Percentiles rank a stretch among this genome's conserved stretches.
phyloP scores from a whole-genome alignment of 768 basidiomycete species.

The Pleurotus pulmonarius region DNA sequence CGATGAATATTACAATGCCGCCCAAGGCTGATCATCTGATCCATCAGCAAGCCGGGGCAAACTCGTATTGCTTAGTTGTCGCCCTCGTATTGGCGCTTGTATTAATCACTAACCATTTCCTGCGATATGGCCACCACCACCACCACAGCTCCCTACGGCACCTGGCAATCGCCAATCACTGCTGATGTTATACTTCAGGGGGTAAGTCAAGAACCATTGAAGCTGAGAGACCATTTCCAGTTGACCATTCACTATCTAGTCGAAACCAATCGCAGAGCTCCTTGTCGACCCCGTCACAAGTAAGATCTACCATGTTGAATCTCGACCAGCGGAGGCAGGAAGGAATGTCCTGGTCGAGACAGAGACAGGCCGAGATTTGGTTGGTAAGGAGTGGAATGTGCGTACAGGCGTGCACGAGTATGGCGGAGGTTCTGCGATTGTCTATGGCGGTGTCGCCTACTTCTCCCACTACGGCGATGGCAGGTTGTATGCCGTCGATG shows the following conservation, averaged over 20 bases:
- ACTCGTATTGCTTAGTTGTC: too few relatives aligned
- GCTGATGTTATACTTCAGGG: slow-evolving; percentile 41
- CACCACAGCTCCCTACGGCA: slow-evolving; percentile 46
- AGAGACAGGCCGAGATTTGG: slow-evolving; percentile 34
- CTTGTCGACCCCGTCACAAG: slow-evolving; percentile 10
- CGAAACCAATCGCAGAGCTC: slow-evolving; percentile 10
- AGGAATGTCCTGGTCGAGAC: slow-evolving; percentile 43
- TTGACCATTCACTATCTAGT: slow-evolving; percentile 14
- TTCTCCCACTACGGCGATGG: slow-evolving; percentile 57
- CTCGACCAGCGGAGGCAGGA: slow-evolving; percentile 12
- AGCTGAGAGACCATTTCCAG: slow-evolving; percentile 14
- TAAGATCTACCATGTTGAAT: slow-evolving; percentile 12
- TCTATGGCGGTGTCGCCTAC: slow-evolving; percentile 45
- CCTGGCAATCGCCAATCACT: slow-evolving; percentile 53
- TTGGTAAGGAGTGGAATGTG: slow-evolving; percentile 50
- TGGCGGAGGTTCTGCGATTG: slow-evolving; percentile 63
- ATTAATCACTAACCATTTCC: too few relatives aligned
- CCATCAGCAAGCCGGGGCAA: too few relatives aligned
- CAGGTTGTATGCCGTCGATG: slow-evolving; percentile 43
- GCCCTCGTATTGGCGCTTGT: too few relatives aligned
- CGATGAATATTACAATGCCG: too few relatives aligned
- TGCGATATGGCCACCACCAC: not conserved
- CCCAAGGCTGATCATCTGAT: too few relatives aligned
- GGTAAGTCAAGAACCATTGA: slow-evolving; percentile 30
- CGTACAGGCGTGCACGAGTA: slow-evolving; percentile 66